phyloP scores from a whole-genome alignment of 2,329 filamentous ascomycete species.

The Phyllosticta citribraziliensis region DNA sequence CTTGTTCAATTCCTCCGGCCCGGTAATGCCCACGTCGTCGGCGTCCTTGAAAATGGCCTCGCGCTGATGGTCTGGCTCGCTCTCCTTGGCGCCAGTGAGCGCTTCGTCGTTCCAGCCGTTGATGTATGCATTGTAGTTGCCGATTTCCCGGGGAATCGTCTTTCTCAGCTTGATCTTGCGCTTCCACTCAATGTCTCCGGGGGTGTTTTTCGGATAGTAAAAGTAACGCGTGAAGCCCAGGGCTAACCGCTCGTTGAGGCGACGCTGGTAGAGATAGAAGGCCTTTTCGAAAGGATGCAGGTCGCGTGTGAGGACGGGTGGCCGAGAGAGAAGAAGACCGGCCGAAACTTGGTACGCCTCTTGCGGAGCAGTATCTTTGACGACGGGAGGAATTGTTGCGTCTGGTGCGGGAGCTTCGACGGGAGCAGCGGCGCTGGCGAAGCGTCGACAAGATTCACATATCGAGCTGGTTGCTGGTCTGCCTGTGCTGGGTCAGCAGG shows the following conservation, averaged over 20 bases:
- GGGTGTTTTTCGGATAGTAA: constrained; percentile 89
- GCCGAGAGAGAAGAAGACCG: constrained; percentile 76
- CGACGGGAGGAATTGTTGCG: constrained; percentile 20
- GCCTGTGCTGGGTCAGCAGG: constrained; percentile 17
- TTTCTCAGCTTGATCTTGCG: constrained; percentile 69
- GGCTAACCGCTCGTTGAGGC: constrained; percentile 83
- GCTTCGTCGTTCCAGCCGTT: constrained; percentile 89
- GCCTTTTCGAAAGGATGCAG: constrained; percentile 83
- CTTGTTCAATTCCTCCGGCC: constrained; percentile 31
- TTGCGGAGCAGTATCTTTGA: constrained; percentile 29
- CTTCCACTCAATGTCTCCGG: constrained; percentile 80
- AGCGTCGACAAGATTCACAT: constrained; percentile 36
- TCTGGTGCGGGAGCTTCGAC: constrained; percentile 21
- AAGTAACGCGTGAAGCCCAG: constrained; percentile 83
- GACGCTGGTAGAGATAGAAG: constrained; percentile 95
- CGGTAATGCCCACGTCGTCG: constrained; percentile 57
- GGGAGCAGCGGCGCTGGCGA: constrained; percentile 26
- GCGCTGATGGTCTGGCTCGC: constrained; percentile 53
- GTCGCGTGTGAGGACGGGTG: constrained; percentile 75
- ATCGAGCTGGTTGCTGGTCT: constrained; percentile 29
- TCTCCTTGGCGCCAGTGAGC: constrained; percentile 60
- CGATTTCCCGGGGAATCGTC: constrained; percentile 74
- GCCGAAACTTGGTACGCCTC: constrained; percentile 40
- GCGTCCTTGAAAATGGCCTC: constrained; percentile 67
- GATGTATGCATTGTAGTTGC: constrained; percentile 66